Conservation (phyloP, 768 basidiomycete genomes). For the Mycena metata region DNA sequence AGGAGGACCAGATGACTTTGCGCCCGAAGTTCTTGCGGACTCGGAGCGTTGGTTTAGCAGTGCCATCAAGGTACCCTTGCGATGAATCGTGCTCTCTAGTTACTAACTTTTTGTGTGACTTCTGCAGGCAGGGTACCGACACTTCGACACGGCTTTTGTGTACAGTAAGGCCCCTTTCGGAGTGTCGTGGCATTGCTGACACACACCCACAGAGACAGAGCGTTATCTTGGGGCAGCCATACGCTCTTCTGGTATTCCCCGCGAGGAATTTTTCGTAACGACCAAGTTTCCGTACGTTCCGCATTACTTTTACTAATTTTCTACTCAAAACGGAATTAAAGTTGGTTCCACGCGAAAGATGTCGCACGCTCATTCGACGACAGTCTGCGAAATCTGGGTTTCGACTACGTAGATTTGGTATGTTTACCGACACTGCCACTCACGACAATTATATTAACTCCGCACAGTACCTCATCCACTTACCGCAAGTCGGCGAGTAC, state of each 20-base stretch:
- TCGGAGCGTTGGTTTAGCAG: constrained; percentile 51
- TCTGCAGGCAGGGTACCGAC: constrained; percentile 55
- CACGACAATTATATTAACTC: too few relatives aligned
- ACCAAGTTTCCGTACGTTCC: constrained; percentile 59
- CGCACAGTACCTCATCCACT: constrained; percentile 65
- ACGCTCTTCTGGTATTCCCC: constrained; percentile 60
- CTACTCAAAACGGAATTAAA: constrained; percentile 25
- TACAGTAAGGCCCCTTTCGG: constrained; percentile 43
- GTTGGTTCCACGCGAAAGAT: constrained; percentile 54
- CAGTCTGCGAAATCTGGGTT: constrained; percentile 54
- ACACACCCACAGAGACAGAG: constrained; percentile 51
- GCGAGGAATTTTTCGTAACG: constrained; percentile 63
- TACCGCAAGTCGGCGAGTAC: constrained; percentile 56
- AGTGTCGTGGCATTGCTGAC: too few relatives aligned
- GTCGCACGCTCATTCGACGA: constrained; percentile 58
- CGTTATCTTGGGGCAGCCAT: constrained; percentile 58
- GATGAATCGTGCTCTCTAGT: too few relatives aligned
- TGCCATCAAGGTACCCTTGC: constrained; percentile 52
- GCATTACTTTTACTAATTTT: constrained; percentile 46
- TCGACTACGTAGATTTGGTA: constrained; percentile 65
- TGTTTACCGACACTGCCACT: background rate
- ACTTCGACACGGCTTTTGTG: constrained; percentile 55
- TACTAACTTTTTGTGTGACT: background rate
- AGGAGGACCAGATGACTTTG: background rate
- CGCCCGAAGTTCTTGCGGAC: background rate